Evolutionary conservation across 345 rosid species (phyloP), one percentile per base, ranked within the genome.

Genomic region (Euphorbia tirucalli): DNA sequence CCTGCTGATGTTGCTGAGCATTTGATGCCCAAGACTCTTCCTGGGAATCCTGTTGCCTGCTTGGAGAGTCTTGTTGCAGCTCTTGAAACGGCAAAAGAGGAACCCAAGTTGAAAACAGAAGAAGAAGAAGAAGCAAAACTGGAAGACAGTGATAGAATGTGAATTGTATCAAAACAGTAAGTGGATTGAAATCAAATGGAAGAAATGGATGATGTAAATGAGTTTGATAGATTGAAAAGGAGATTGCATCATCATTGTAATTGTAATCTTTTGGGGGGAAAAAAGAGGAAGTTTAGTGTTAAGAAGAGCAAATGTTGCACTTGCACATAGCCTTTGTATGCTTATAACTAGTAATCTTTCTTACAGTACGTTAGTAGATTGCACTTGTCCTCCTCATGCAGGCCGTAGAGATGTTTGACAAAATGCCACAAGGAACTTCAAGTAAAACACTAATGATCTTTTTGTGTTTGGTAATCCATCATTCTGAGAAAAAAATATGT

Each of bases 1-100:
- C 69, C 69, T 27, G 87, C 84, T 50, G 83, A 84, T 66, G 81
- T 84, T 0, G 83, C 85, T 4, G 83, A 84, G 79, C 70, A 77
- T 39, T 72, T 84, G 80, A 81, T 84, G 76, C 81, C 81, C 13
- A 84, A 84, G 66, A 75, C 19, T 13, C 59, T 43, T 52, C 74
- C 71, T 14, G 65, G 52, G 66, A 81, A 79, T 39, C 65, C 61
- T n/a, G 68, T 69, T 19, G 61, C 74, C 24, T 81, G 85, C 71
- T 68, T 81, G 27, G 62, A 77, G 22, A 81, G 78, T 69, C 68
- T 84, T 11, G 58, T 81, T 66, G 66, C 35, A 32, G 85, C 74
- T 69, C 77, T 84, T 64, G 74, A 81, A 59, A 59, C 11, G 10
- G 67, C 79, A 8, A 75, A 75, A 66, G 74, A 69, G 56, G 65